Percentiles rank a stretch among this genome's conserved stretches.
These are phyloP conservation scores for Cryphonectria nitschkei DNA, from an alignment of 2,329 filamentous ascomycete species.

Conservation along the genomic window DNA sequence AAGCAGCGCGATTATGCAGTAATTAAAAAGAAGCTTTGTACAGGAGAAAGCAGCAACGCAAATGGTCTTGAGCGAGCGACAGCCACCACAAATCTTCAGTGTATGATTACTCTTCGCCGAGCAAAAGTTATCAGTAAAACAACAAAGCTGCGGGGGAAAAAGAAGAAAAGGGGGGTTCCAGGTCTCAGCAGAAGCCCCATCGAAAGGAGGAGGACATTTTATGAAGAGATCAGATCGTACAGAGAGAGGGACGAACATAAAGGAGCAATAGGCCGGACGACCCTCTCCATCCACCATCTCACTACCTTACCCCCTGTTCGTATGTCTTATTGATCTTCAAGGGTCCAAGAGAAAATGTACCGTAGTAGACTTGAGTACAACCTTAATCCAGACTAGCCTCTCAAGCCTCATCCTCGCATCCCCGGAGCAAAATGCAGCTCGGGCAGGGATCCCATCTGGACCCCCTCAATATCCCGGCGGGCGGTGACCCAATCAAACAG, in stretches of 20 bases:
- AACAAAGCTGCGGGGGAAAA: neutral
- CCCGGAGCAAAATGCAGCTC: slow-evolving; percentile 10
- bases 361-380: slow-evolving; percentile 14
- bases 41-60: neutral
- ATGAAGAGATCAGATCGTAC: slow-evolving; percentile 18
- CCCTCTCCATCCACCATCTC: neutral
- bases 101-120: neutral
- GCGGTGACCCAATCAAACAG: slow-evolving; percentile 5
- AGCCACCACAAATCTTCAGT: slow-evolving; percentile 4
- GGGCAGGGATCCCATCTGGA: neutral
- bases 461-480: neutral
- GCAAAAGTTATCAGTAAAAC: neutral
- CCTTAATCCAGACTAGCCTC: slow-evolving; percentile 9
- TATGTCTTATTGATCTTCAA: neutral
- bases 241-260: slow-evolving; percentile 3
- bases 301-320: slow-evolving; percentile 1
- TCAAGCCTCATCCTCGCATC: neutral
- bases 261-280: slow-evolving; percentile 5
- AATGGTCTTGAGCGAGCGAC: slow-evolving; percentile 15
- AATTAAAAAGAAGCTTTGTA: neutral
- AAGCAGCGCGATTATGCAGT: slow-evolving; percentile 2
- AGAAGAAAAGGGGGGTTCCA: neutral
- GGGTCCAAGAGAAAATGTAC: neutral
- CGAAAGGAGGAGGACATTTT: slow-evolving; percentile 15
- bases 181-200: neutral